Percentiles rank a stretch among this genome's conserved stretches.
Conservation (phyloP, 2,329 filamentous ascomycete species). For the Colletotrichum echinochloae region DNA sequence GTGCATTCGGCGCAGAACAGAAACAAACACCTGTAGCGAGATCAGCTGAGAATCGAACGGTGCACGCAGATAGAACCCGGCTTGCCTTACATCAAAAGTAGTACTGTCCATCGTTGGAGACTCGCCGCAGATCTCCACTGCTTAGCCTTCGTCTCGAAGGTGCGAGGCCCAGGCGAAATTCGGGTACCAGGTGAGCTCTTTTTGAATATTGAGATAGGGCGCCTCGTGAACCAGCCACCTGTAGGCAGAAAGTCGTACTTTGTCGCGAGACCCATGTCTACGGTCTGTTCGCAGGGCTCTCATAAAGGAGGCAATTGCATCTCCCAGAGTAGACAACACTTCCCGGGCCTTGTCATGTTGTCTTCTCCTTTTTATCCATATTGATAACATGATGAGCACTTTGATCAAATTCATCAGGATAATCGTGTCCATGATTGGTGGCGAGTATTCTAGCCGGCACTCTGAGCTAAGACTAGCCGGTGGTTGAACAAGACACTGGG, state of each 20-base stretch:
- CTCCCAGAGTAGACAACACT: conserved; percentile 12
- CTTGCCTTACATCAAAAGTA: not conserved
- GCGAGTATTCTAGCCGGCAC: conserved; percentile 4
- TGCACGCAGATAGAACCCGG: not conserved
- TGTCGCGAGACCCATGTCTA: not conserved
- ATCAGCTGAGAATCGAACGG: too few species aligned
- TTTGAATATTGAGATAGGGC: not conserved
- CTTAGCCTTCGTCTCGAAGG: not conserved
- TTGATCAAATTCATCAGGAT: conserved; percentile 16
- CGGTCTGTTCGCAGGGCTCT: conserved; percentile 3
- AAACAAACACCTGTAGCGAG: not conserved
- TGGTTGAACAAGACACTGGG: not conserved
- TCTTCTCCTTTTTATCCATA: conserved; percentile 1
- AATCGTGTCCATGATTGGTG: conserved; percentile 6
- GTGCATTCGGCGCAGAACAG: conserved; percentile 13
- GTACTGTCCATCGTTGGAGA: not conserved
- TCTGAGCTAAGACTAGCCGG: not conserved
- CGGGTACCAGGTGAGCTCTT: not conserved
- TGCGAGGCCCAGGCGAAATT: not conserved
- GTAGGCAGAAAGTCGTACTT: conserved; percentile 6
- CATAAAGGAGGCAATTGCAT: conserved; percentile 20
- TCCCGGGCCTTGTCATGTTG: not conserved
- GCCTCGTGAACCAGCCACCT: not conserved
- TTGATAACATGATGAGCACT: conserved; percentile 6
- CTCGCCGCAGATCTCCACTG: conserved; percentile 16